Evolutionary conservation across 2,329 filamentous ascomycete genomes (phyloP), one percentile per base, ranked within the genome.

Genomic region (Malbranchea cinnamomea): DNA sequence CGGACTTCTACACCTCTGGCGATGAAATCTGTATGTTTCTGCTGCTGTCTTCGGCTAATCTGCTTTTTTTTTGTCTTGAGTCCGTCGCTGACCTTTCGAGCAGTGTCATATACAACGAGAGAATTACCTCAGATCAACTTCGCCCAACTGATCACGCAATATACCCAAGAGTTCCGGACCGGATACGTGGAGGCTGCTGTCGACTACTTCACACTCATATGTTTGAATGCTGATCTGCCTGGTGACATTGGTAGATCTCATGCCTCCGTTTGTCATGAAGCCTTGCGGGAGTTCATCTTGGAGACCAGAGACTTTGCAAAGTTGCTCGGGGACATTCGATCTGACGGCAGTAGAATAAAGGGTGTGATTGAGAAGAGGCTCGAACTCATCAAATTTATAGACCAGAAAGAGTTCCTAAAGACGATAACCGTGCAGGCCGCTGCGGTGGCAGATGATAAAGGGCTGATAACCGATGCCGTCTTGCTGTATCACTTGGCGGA

Each of bases 271-370:
- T 95, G 87, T 55, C 83, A 94, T 53, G 83, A 93, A 54, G 87
- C 84, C 5, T 64, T 98, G 34, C 80, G 85, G 20, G 89, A 95
- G 54, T 74, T 95, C 33, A 84, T 94, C 15, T 67, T 98, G n/a
- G 89, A 98, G 58, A 93, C 85, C 12, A 74, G 87, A 41, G 89
- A 98, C 49, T 98, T 95, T 54, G 87, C 85, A 47, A 80, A 83
- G 47, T 64, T 98, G 9, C 74, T 98, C 28, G 89, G 91, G 31
- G 91, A 98, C 50, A 84, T 98, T 44, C 71, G 75, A 36, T 71
- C 74, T 2, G 83, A 95, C 48, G 89, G 89, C 13, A 76, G 74
- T 37, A 77, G 85, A 35, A 82, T 93, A 42, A 74, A 72, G 34
- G 89, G 89, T 30, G 71, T 83, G 15, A 85, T 98, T 39, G 85